Conservation (phyloP, 2,329 filamentous ascomycete species). For the Ophiostoma ulmi region DNA sequence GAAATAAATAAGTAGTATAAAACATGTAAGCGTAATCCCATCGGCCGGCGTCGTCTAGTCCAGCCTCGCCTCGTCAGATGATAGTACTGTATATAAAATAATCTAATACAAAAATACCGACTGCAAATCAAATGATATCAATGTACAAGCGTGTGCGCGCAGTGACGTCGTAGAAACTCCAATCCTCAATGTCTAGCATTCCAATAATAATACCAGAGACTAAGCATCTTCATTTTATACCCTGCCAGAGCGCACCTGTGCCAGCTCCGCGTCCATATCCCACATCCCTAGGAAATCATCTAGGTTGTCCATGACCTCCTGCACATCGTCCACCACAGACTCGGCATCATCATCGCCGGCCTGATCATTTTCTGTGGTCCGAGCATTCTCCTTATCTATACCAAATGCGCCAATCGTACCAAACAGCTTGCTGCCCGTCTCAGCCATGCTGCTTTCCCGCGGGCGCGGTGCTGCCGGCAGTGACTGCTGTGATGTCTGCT, state of each 20-base stretch:
- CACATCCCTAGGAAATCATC: conserved; percentile 42
- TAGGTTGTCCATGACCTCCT: conserved; percentile 44
- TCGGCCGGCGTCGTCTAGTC: not conserved
- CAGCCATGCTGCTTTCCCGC: not conserved
- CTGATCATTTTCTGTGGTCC: conserved; percentile 14
- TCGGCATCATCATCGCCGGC: conserved; percentile 14
- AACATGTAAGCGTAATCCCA: not conserved
- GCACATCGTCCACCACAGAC: conserved; percentile 39
- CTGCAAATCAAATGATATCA: not conserved
- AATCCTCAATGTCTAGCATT: not conserved
- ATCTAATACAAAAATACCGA: not conserved
- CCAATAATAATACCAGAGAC: not conserved
- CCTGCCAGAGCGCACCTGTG: conserved; percentile 28
- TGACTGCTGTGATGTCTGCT: conserved; percentile 1
- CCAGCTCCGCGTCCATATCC: conserved; percentile 38
- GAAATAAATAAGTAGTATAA: not conserved
- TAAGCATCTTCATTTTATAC: not conserved
- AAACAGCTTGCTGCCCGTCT: conserved; percentile 13
- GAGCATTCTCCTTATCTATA: not conserved
- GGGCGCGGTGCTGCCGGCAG: not conserved
- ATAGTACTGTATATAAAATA: not conserved
- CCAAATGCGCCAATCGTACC: not conserved
- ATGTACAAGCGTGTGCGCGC: not conserved
- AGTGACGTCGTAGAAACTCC: not conserved
- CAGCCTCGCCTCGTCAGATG: not conserved